Evolutionary conservation across 306 rosid species (phyloP).

Genomic region (Cucumis hystrix): DNA sequence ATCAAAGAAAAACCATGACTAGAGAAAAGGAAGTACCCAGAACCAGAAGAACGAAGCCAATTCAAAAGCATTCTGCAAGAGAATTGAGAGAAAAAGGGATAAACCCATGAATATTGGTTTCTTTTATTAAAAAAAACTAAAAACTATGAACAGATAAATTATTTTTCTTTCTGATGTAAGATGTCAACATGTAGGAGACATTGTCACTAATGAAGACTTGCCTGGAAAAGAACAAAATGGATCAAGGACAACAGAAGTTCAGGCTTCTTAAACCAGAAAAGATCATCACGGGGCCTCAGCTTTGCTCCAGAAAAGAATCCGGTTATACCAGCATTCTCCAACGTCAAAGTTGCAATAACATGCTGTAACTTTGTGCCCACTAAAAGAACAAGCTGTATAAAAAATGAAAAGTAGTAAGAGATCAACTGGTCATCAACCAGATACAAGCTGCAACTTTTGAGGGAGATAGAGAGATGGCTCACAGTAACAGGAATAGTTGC

Average conservation of each 20-base stretch:
- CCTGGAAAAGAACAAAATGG: constrained; percentile 97
- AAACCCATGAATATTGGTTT: not conserved
- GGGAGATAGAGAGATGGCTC: constrained; percentile 25
- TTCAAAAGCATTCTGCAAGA: constrained; percentile 88
- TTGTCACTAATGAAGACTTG: constrained; percentile 7
- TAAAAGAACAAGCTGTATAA: constrained; percentile 71
- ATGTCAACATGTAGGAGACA: not conserved
- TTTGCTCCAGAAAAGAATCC: constrained; percentile 39
- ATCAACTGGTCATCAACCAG: constrained; percentile 5
- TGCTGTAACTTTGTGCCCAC: constrained; percentile 93
- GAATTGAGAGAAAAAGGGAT: not conserved
- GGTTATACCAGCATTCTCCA: constrained; percentile 75
- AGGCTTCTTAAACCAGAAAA: constrained; percentile 96
- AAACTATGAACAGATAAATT: not conserved
- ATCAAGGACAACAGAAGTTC: constrained; percentile 78
- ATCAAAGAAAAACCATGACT: not conserved
- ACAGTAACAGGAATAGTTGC: constrained; percentile 77
- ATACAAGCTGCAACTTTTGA: not conserved
- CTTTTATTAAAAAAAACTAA: not conserved
- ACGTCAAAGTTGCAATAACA: constrained; percentile 78
- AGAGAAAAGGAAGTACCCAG: constrained; percentile 62
- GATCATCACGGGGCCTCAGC: constrained; percentile 90
- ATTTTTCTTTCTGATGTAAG: not conserved
- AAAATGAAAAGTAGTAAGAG: constrained; percentile 2
- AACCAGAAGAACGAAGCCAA: constrained; percentile 98